phyloP scores from a whole-genome alignment of 495 filamentous ascomycete genomes.

The Amorphotheca resinae region DNA sequence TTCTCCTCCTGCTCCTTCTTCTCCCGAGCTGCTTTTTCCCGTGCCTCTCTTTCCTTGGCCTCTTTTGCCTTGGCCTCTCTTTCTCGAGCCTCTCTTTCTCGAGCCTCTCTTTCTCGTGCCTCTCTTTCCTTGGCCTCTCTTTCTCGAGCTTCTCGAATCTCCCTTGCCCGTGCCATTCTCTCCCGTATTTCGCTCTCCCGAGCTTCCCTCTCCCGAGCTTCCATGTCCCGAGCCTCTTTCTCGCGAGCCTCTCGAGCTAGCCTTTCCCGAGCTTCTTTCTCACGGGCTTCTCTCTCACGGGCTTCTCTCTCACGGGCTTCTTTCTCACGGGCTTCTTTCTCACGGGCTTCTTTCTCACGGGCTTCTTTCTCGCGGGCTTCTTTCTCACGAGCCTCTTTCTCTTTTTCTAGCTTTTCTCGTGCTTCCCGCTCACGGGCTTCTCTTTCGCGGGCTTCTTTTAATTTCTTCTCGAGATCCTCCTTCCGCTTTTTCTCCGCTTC shows the following conservation, averaged over 20 bases:
- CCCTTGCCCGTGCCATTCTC: slow-evolving; percentile 21
- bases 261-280: slow-evolving; percentile 19
- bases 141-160: slow-evolving; percentile 23
- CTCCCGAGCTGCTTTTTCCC: slow-evolving; percentile 19
- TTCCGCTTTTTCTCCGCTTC: slow-evolving; percentile 36
- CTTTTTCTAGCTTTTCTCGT: slow-evolving; percentile 22
- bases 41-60: slow-evolving; percentile 26
- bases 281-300: slow-evolving; percentile 28
- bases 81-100: slow-evolving; percentile 22
- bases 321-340: slow-evolving; percentile 18
- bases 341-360: slow-evolving; percentile 14
- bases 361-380: slow-evolving; percentile 23
- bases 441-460: slow-evolving; percentile 25
- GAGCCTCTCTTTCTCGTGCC: slow-evolving; percentile 20
- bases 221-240: slow-evolving; percentile 24
- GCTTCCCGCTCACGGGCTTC: slow-evolving; percentile 27
- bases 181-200: slow-evolving; percentile 20
- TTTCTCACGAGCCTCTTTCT: slow-evolving; percentile 28
- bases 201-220: slow-evolving; percentile 25
- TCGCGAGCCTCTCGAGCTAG: slow-evolving; percentile 21
- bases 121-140: slow-evolving; percentile 24
- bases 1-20: slow-evolving; percentile 18
- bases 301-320: too few species aligned
- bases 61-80: slow-evolving; percentile 24
- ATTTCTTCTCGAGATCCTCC: slow-evolving; percentile 25